Conservation (phyloP, 2,329 filamentous ascomycete genomes). For the Alternaria solani region DNA sequence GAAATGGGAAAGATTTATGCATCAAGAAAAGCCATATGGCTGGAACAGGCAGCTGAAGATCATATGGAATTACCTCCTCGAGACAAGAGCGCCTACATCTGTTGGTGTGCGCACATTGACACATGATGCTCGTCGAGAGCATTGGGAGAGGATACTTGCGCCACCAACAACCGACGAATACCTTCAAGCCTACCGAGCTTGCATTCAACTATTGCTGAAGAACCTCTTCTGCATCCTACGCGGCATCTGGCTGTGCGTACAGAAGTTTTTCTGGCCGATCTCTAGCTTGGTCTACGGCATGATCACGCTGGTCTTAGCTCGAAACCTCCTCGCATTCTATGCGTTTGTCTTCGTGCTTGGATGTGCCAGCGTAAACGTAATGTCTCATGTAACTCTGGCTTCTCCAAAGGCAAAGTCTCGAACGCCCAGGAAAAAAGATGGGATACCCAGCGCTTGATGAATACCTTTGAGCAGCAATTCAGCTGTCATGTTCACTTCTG, state of each 20-base stretch:
- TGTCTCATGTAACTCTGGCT: neutral
- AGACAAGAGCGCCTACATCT: neutral
- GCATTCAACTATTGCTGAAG: neutral
- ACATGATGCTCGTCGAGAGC: constrained; percentile 11
- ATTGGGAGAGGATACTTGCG: constrained; percentile 16
- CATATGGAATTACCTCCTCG: constrained; percentile 18
- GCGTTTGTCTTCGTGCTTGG: constrained; percentile 16
- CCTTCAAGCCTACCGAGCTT: neutral
- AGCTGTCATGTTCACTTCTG: neutral
- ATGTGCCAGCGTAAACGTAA: constrained; percentile 10
- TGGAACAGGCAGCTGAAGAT: constrained; percentile 9
- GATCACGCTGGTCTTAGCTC: constrained; percentile 7
- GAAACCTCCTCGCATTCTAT: constrained; percentile 12
- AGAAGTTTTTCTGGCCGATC: constrained; percentile 18
- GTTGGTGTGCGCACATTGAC: neutral
- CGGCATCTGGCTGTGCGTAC: neutral
- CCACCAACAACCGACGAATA: constrained; percentile 12
- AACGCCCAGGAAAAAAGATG: neutral
- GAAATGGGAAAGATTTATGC: constrained; percentile 23
- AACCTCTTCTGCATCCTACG: neutral
- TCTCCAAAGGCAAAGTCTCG: neutral
- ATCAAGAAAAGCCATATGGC: constrained; percentile 18
- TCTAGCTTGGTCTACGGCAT: constrained; percentile 16
- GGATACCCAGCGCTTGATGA: neutral
- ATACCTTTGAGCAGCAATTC: neutral